Percentiles rank a stretch among this genome's conserved stretches.
These are phyloP conservation scores for Boletellus dicymbophilus DNA, from an alignment of 1,284 basidiomycete genomes.

Conservation along the genomic window DNA sequence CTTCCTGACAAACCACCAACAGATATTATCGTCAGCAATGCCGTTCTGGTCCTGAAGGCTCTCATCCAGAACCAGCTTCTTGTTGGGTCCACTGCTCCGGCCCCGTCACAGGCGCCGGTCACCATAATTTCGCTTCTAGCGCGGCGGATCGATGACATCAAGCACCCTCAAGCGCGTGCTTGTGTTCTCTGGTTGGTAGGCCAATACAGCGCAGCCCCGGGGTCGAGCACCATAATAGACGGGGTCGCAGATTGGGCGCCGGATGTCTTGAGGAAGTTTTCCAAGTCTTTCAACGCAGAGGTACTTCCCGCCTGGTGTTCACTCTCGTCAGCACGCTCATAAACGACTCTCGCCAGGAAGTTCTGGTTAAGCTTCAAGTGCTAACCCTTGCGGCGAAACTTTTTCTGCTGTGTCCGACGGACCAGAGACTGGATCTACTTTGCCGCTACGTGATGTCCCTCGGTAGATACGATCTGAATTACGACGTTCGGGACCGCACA, in stretches of 20 bases:
- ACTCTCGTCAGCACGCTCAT: neutral
- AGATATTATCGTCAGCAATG: conserved; percentile 64
- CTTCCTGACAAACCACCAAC: conserved; percentile 4
- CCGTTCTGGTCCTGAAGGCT: conserved; percentile 83
- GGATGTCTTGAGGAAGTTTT: conserved; percentile 78
- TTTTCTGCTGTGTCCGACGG: conserved; percentile 64
- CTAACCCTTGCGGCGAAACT: conserved; percentile 85
- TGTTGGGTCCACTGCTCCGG: conserved; percentile 5
- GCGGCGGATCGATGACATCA: conserved; percentile 74
- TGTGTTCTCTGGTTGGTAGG: conserved; percentile 92
- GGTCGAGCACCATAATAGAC: conserved; percentile 42
- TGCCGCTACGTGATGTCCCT: conserved; percentile 77
- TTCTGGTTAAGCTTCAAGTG: conserved; percentile 78
- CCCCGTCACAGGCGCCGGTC: conserved; percentile 50
- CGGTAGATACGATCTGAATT: conserved; percentile 86
- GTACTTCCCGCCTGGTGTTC: conserved; percentile 39
- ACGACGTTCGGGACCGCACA: conserved; percentile 87
- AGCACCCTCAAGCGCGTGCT: conserved; percentile 76
- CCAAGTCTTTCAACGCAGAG: conserved; percentile 74
- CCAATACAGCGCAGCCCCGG: conserved; percentile 61
- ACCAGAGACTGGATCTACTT: conserved; percentile 53
- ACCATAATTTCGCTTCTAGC: conserved; percentile 77
- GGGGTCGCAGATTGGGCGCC: conserved; percentile 75
- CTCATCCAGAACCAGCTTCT: conserved; percentile 72
- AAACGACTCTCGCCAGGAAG: conserved; percentile 43